Base-by-base conservation (phyloP, 169 alveolate genomes). In the Eimeria acervulina region DNA sequence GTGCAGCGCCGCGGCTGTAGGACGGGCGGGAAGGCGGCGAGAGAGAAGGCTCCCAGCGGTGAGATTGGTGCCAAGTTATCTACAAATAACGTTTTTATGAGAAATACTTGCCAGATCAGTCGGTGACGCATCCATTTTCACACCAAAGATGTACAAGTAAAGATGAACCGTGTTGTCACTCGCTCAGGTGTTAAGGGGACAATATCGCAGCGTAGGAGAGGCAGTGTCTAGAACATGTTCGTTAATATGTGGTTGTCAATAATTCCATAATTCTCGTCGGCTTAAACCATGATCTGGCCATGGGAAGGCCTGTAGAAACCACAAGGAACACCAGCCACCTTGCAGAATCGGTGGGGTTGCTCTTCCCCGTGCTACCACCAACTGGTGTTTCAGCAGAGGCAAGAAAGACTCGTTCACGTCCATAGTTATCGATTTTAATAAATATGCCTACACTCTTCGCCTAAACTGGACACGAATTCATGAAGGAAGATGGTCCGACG, bases 21-120 rank as follows among this genome's bases (percentile, higher is more conserved):
- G 55, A 47, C 55, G 12, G 55, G n/a, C n/a, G n/a, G n/a, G n/a
- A n/a, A n/a, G n/a, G n/a, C 55, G 55, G 55, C 19, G 55, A 3
- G 88, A 36, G 59, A 33, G 15, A 10, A 78, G 26, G 44, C 84
- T 74, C 10, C 84, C 23, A 13, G 12, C 44, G 66, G 42, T 4
- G 74, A 63, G 15, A 0, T 6, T n/a, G 38, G 38, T n/a, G 36
- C 33, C 2, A 15, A 21, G 26, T 38, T 63, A 28, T 66, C 44
- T 66, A n/a, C 12, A 44, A 1, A 66, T 1, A 66, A 66, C 42
- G n/a, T 28, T 23, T 31, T 66, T 10, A 31, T n/a, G 26, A 7
- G 76, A 17, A 85, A 28, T 85, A 52, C 93, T 85, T 85, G 93
- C 93, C 93, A 52, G 93, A 42, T 85, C 93, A 61, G 36, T 23